Evolutionary conservation across 2,329 filamentous ascomycete genomes (phyloP).

Genomic region (Apiospora malaysiana): DNA sequence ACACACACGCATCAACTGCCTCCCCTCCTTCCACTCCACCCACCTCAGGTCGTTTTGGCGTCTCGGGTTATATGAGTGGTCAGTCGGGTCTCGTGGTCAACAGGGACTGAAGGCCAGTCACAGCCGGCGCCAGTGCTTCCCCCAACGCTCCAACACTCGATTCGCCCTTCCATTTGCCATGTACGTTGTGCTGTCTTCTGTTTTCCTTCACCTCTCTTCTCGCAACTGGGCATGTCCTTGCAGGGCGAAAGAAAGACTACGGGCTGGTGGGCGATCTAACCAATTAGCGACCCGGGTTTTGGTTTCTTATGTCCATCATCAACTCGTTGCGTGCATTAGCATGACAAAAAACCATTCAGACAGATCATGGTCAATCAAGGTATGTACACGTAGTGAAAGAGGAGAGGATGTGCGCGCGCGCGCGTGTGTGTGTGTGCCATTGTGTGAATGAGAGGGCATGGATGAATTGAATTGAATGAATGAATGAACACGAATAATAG

Average conservation of each 20-base stretch:
- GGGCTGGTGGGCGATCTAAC: not conserved
- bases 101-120: constrained; percentile 14
- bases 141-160: not conserved
- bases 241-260: not conserved
- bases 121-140: not conserved
- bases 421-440: no score
- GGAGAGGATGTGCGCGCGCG: no score
- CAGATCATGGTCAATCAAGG: not conserved
- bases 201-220: not conserved
- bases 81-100: constrained; percentile 14
- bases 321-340: not conserved
- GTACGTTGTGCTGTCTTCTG: not conserved
- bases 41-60: constrained; percentile 1
- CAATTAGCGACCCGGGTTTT: not conserved
- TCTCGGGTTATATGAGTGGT: constrained; percentile 16
- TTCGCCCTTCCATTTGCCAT: not conserved
- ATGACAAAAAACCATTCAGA: not conserved
- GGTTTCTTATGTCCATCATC: not conserved
- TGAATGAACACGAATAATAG: not conserved
- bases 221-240: constrained; percentile 3
- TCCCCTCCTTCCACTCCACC: not conserved
- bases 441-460: not conserved
- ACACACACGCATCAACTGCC: not conserved
- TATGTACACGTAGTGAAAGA: no score
- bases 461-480: not conserved